Percentiles rank a stretch among this genome's conserved stretches.
These are phyloP conservation scores for Cordyceps fumosorosea DNA, from an alignment of 2,329 filamentous ascomycete genomes.

Conservation along the genomic window DNA sequence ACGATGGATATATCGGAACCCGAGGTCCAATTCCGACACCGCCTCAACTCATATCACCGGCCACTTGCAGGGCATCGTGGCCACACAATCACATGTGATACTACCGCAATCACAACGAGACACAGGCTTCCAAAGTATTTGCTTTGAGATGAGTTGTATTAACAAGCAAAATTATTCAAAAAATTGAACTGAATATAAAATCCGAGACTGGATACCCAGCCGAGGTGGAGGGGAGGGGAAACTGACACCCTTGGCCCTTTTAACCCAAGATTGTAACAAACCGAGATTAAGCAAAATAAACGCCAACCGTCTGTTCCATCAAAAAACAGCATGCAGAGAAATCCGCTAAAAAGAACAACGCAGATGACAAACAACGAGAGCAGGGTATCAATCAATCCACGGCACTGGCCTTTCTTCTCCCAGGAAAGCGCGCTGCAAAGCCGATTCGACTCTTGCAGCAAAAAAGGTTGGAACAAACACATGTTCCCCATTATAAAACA, in stretches of 20 bases:
- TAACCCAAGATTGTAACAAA: conserved; percentile 4
- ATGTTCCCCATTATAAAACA: conserved; percentile 1
- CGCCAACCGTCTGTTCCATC: conserved; percentile 8
- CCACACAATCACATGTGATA: not conserved
- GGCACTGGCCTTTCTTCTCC: not conserved
- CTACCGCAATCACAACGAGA: not conserved
- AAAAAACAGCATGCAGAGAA: conserved; percentile 9
- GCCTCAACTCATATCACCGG: not conserved
- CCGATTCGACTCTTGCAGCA: not conserved
- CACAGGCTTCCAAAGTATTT: not conserved
- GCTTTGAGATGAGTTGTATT: conserved; percentile 11
- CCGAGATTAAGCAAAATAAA: conserved; percentile 1
- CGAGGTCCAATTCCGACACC: not conserved
- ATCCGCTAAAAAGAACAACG: conserved; percentile 8
- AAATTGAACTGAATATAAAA: not conserved
- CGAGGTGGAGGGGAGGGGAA: not conserved
- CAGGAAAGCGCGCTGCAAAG: not conserved
- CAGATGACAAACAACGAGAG: conserved; percentile 4
- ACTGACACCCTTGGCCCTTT: not conserved
- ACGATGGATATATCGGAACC: not conserved
- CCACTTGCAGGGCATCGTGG: not conserved
- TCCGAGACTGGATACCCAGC: not conserved
- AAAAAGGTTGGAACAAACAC: not conserved
- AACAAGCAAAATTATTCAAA: not conserved
- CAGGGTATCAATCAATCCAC: conserved; percentile 15